Conservation (phyloP, 345 rosid genomes). For the Firmiana major region DNA sequence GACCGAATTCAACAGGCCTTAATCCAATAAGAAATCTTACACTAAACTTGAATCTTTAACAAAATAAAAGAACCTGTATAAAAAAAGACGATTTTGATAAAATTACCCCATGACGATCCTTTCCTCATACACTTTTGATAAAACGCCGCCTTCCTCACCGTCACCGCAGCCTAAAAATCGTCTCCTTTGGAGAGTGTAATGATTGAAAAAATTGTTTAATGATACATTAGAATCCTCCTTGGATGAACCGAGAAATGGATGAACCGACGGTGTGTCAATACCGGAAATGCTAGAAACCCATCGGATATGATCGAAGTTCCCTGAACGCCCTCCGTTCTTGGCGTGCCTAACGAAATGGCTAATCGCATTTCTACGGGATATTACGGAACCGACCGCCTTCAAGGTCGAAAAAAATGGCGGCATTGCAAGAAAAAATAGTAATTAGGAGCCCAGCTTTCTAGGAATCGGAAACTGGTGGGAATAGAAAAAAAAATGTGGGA, state of each 20-base stretch:
- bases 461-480: neutral
- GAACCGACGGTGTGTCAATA: constrained; percentile 20
- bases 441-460: neutral
- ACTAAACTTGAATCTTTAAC: neutral
- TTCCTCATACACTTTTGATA: constrained; percentile 86
- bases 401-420: constrained; percentile 52
- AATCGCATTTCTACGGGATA: constrained; percentile 34
- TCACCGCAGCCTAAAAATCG: constrained; percentile 90
- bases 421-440: constrained; percentile 36
- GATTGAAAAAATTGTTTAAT: constrained; percentile 14
- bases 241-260: constrained; percentile 15
- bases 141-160: constrained; percentile 76
- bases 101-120: constrained; percentile 80
- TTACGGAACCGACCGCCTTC: constrained; percentile 39
- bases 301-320: constrained; percentile 34
- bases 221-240: constrained; percentile 19
- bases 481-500: neutral
- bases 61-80: neutral
- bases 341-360: constrained; percentile 26
- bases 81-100: neutral
- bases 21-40: neutral
- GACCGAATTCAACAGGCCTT: neutral
- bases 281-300: constrained; percentile 40
- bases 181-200: constrained; percentile 44
- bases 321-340: constrained; percentile 17